A percentile compares a stretch with the other conserved stretches of the same genome.
These are phyloP conservation scores for Pontederia paniculata DNA, from an alignment of 176 grass and related monocot genomes.

Conservation along the genomic window DNA sequence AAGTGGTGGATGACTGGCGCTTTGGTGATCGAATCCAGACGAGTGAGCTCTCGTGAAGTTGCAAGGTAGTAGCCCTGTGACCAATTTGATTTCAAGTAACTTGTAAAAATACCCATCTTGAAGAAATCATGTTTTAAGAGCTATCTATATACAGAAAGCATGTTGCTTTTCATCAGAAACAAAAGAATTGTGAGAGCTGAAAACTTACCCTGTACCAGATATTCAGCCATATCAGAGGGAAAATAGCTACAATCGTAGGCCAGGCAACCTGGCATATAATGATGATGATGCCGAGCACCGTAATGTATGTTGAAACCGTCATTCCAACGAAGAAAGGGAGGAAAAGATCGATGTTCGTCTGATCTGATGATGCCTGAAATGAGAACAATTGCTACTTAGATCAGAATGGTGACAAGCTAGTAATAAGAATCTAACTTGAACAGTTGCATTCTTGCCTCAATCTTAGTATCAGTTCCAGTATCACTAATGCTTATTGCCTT, in stretches of 20 bases:
- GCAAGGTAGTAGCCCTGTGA: conserved; percentile 63
- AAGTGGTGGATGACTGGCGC: conserved; percentile 98
- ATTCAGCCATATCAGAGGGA: conserved; percentile 71
- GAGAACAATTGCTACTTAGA: neutral
- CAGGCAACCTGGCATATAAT: conserved; percentile 84
- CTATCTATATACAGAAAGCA: too few species aligned
- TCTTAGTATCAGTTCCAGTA: too few species aligned
- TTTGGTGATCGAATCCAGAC: conserved; percentile 93
- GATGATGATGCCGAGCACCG: conserved; percentile 47
- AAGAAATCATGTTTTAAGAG: too few species aligned
- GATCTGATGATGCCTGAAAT: conserved; percentile 73
- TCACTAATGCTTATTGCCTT: too few species aligned
- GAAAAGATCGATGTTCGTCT: conserved; percentile 88
- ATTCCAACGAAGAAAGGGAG: conserved; percentile 82
- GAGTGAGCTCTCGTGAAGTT: conserved; percentile 85
- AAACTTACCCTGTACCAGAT: conserved; percentile 79
- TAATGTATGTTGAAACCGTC: conserved; percentile 73
- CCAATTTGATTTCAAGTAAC: neutral
- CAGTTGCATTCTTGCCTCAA: neutral
- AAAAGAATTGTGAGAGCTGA: neutral
- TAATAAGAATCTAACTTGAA: neutral
- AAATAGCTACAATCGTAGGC: conserved; percentile 56
- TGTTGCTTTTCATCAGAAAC: too few species aligned
- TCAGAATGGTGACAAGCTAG: too few species aligned
- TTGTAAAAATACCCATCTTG: too few species aligned